A percentile compares a stretch with the other conserved stretches of the same genome.
These are phyloP conservation scores for Ophiocordyceps polyrhachis-furcata DNA, from an alignment of 2,329 filamentous ascomycete genomes.

Conservation along the genomic window DNA sequence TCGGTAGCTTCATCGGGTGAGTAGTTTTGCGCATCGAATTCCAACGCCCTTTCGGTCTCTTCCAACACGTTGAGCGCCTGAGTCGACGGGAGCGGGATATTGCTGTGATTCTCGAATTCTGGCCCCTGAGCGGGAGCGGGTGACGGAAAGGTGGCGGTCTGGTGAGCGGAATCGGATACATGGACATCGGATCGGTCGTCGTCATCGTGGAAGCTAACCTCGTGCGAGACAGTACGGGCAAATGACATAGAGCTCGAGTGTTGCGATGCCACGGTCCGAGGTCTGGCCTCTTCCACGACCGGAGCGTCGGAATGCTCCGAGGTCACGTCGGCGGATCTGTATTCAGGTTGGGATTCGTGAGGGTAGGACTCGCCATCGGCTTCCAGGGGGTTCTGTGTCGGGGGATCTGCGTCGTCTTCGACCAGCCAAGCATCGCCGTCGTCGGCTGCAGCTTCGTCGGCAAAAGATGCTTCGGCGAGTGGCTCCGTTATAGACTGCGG, in stretches of 20 bases:
- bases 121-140: conserved; percentile 25
- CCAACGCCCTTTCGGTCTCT: conserved; percentile 29
- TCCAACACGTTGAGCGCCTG: conserved; percentile 35
- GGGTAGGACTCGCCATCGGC: background rate
- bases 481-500: conserved; percentile 1
- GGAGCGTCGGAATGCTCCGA: background rate
- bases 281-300: conserved; percentile 1
- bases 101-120: conserved; percentile 9
- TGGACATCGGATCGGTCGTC: conserved; percentile 38
- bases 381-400: background rate
- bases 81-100: conserved; percentile 24
- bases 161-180: conserved; percentile 36
- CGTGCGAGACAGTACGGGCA: conserved; percentile 43
- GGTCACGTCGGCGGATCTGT: background rate
- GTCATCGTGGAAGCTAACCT: conserved; percentile 39
- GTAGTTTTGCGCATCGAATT: conserved; percentile 21
- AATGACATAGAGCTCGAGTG: conserved; percentile 45
- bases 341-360: background rate
- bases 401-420: conserved; percentile 3
- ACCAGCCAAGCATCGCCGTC: conserved; percentile 8
- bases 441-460: conserved; percentile 5
- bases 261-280: conserved; percentile 21
- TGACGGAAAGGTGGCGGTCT: conserved; percentile 43
- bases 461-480: conserved; percentile 5
- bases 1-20: conserved; percentile 3